A percentile compares a stretch with the other conserved stretches of the same genome.
Conservation (phyloP, 2,329 filamentous ascomycete species). For the Penicillium digitatum region DNA sequence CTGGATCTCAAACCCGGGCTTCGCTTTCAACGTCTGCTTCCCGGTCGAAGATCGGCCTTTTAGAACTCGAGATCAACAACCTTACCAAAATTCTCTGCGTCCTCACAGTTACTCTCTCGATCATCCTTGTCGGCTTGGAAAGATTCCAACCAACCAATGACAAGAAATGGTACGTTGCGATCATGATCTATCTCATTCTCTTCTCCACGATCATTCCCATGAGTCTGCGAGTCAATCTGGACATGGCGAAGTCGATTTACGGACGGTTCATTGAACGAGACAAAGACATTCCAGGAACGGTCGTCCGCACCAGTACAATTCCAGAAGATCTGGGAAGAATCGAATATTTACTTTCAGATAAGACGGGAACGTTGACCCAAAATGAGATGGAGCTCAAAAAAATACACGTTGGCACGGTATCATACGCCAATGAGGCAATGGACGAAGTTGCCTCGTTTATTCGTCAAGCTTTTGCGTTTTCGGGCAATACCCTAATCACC, state of each 20-base stretch:
- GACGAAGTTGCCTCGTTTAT: constrained; percentile 89
- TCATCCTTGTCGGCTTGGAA: constrained; percentile 82
- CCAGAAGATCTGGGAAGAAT: constrained; percentile 94
- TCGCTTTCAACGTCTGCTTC: constrained; percentile 89
- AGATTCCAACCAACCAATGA: constrained; percentile 61
- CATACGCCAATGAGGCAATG: constrained; percentile 98
- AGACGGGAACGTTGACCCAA: constrained; percentile 95
- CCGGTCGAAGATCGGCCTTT: constrained; percentile 84
- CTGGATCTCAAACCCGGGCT: constrained; percentile 87
- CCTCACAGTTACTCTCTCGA: constrained; percentile 78
- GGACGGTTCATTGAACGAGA: constrained; percentile 94
- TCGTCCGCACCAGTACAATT: constrained; percentile 95
- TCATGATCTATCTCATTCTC: constrained; percentile 94
- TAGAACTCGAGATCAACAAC: constrained; percentile 96
- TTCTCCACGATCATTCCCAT: constrained; percentile 99
- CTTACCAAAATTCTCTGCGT: constrained; percentile 93
- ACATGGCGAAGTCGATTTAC: constrained; percentile 95
- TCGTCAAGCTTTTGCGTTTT: constrained; percentile 78
- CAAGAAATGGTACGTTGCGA: constrained; percentile 83
- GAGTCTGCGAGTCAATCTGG: constrained; percentile 89
- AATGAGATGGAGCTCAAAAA: constrained; percentile 99
- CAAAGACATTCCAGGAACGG: constrained; percentile 80
- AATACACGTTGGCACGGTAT: constrained; percentile 95
- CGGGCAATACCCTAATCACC: constrained; percentile 59
- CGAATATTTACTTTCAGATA: constrained; percentile 93